Conservation (phyloP, 2,329 filamentous ascomycete species). For the Teratosphaeria viscida region DNA sequence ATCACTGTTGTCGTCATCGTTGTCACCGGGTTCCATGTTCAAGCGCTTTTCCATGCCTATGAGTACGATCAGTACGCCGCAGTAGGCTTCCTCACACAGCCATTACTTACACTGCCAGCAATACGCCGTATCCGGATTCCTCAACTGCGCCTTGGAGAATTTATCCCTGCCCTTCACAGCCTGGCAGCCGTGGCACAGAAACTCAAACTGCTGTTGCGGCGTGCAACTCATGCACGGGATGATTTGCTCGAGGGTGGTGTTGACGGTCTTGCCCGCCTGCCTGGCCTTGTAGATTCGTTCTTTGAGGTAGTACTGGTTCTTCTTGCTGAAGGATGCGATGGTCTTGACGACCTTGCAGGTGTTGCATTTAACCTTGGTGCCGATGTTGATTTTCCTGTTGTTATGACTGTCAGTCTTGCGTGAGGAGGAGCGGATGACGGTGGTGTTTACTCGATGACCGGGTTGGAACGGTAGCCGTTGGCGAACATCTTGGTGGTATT, state of each 20-base stretch:
- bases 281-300: constrained; percentile 1
- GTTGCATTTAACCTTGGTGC: constrained; percentile 10
- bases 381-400: neutral
- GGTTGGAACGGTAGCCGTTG: neutral
- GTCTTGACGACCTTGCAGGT: constrained; percentile 8
- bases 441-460: neutral
- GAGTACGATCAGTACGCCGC: neutral
- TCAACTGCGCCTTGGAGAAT: constrained; percentile 18
- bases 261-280: constrained; percentile 1
- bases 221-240: constrained; percentile 16
- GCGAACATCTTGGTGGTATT: neutral
- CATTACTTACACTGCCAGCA: constrained; percentile 5
- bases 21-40: constrained; percentile 11
- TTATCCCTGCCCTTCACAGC: constrained; percentile 11
- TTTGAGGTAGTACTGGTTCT: constrained; percentile 7
- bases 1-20: constrained; percentile 2
- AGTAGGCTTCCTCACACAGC: neutral
- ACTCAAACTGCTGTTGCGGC: constrained; percentile 11
- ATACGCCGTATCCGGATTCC: constrained; percentile 12
- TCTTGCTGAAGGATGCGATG: constrained; percentile 5
- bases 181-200: constrained; percentile 17
- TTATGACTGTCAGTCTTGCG: neutral
- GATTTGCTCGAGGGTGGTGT: constrained; percentile 1
- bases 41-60: constrained; percentile 9
- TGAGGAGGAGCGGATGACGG: neutral